Percentiles rank a stretch among this genome's conserved stretches.
Evolutionary conservation across 306 rosid genomes (phyloP).

Genomic region (Citrullus colocynthis): DNA sequence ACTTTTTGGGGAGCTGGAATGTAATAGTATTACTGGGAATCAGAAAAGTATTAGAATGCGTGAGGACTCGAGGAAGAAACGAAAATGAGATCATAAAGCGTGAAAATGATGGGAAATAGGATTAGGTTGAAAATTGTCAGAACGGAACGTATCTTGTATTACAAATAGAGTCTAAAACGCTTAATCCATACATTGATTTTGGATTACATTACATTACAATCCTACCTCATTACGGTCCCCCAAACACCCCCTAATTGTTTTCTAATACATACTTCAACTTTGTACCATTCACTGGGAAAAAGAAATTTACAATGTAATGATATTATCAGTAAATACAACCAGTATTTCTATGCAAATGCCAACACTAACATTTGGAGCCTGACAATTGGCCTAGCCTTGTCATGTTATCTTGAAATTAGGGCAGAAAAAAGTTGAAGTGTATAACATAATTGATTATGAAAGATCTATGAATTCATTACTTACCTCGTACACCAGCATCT

Average conservation of each 20-base stretch:
- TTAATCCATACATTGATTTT: too few species aligned
- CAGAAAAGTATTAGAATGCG: too few species aligned
- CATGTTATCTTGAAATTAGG: not conserved
- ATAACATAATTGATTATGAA: constrained; percentile 13
- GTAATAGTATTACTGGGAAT: too few species aligned
- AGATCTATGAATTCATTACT: not conserved
- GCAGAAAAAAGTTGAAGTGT: not conserved
- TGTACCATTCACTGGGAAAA: not conserved
- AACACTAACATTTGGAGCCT: not conserved
- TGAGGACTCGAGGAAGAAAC: too few species aligned
- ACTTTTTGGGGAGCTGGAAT: too few species aligned
- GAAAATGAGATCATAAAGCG: too few species aligned
- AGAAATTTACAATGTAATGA: not conserved
- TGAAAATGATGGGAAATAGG: too few species aligned
- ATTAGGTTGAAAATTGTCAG: too few species aligned
- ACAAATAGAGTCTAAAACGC: too few species aligned
- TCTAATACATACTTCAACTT: not conserved
- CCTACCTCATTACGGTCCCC: too few species aligned
- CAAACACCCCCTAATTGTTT: not conserved
- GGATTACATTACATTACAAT: too few species aligned
- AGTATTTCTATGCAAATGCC: not conserved
- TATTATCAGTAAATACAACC: not conserved
- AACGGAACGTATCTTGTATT: too few species aligned
- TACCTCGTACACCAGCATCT: constrained; percentile 73
- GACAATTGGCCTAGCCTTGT: not conserved